These are phyloP conservation scores for Ustilaginoidea virens DNA, from an alignment of 2,329 filamentous ascomycete species.

Conservation along the genomic window DNA sequence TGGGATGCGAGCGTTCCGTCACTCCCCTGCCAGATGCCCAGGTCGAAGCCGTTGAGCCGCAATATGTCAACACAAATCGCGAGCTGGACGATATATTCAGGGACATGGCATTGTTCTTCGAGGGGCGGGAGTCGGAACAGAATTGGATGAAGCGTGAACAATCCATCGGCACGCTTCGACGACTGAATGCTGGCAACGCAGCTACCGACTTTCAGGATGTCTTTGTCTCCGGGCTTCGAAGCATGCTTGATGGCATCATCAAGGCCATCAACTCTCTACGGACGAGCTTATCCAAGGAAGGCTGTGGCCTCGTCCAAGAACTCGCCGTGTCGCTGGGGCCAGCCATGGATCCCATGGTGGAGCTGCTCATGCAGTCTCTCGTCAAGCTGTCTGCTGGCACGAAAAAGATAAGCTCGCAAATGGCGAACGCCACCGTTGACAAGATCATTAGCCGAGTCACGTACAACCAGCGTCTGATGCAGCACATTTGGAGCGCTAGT, in stretches of 20 bases:
- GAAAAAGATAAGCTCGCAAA: constrained; percentile 83
- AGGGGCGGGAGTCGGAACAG: constrained; percentile 76
- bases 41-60: constrained; percentile 57
- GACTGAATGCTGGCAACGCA: constrained; percentile 71
- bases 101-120: constrained; percentile 68
- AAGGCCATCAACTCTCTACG: constrained; percentile 72
- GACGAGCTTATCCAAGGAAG: constrained; percentile 81
- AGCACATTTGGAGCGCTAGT: constrained; percentile 67
- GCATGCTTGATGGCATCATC: constrained; percentile 71
- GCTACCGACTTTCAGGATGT: constrained; percentile 57
- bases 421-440: constrained; percentile 69
- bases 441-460: constrained; percentile 64
- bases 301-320: constrained; percentile 72
- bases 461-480: constrained; percentile 67
- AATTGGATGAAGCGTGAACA: constrained; percentile 87
- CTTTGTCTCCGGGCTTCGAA: constrained; percentile 57
- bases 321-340: constrained; percentile 62
- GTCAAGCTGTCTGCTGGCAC: constrained; percentile 81
- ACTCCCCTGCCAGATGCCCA: constrained; percentile 51
- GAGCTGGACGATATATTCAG: constrained; percentile 81
- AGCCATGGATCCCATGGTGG: constrained; percentile 73
- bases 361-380: constrained; percentile 75
- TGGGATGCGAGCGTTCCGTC: constrained; percentile 32
- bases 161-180: constrained; percentile 58
- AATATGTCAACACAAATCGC: constrained; percentile 68